Evolutionary conservation across 1,284 basidiomycete genomes (phyloP), one percentile per base, ranked within the genome.

Genomic region (Malassezia slooffiae): DNA sequence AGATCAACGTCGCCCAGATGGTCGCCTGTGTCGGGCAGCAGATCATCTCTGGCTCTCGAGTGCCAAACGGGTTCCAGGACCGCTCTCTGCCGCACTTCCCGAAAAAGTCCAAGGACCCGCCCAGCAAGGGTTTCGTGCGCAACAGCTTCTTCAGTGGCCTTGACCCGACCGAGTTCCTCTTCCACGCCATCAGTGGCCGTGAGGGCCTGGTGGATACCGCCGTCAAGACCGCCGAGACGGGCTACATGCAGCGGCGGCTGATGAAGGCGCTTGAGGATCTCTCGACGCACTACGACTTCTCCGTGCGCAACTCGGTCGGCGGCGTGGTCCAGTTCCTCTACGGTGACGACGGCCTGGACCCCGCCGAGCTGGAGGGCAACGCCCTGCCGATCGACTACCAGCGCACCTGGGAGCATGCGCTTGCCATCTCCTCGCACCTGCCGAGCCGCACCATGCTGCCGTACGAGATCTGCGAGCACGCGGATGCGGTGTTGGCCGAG

Each of bases 1-100:
- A 90, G 55, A 95, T 97, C 74, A 97, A 99, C 72, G 93, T 99
- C 47, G 93, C 89, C 11, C 93, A 99, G 74, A 99, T 99, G 93
- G 93, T 97, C 47, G 93, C 93, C 57, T 95, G 90, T 79, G 93
- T 99, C 58, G 93, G 93, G 9, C 93, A 99, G 70, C 93, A 99
- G 69, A 96, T 97, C 71, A 97, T 97, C 57, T 81, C 85, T 19
- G 93, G 93, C 17, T 85, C 87, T 70, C 93, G 93, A 80, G 90
- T 99, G 6, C 89, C 89, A 1, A 86, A 97, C 75, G 93, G 91
- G 39, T 97, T 99, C 75, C 93, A 97, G 72, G 93, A 99, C 72
- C 85, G 93, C 35, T 95, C 93, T 1, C 76, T 99, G 17, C 93
- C 93, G 1, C 93, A 99, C 72, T 99, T 97, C 72, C 85, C 83